A percentile compares a stretch with the other conserved stretches of the same genome.
phyloP scores from a whole-genome alignment of 1,284 basidiomycete genomes.

The Austropuccinia psidii region DNA sequence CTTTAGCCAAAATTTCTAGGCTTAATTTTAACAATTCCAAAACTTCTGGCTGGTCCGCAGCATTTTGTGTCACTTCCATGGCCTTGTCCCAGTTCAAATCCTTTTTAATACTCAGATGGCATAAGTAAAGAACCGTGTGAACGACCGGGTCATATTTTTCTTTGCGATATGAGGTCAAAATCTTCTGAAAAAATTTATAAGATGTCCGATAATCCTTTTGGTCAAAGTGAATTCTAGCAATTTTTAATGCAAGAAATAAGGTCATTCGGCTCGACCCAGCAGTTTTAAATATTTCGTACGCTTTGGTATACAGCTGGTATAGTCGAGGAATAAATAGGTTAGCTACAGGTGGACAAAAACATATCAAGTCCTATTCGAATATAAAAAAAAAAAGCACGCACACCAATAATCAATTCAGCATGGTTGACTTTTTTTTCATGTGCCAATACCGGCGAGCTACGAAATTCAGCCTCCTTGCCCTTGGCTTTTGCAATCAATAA shows the following conservation, averaged over 20 bases:
- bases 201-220: conserved; percentile 73
- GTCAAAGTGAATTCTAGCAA: conserved; percentile 70
- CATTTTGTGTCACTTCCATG: too few species aligned
- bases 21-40: conserved; percentile 1
- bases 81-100: too few species aligned
- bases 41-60: background rate
- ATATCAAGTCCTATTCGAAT: background rate
- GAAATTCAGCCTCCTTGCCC: conserved; percentile 43
- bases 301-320: conserved; percentile 72
- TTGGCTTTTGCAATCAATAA: conserved; percentile 40
- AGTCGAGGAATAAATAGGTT: background rate
- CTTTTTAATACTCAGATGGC: conserved; percentile 58
- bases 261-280: conserved; percentile 59
- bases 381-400: conserved; percentile 44
- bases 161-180: conserved; percentile 69
- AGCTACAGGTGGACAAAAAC: too few species aligned
- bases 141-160: conserved; percentile 70
- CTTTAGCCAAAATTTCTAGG: background rate
- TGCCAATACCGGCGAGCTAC: conserved; percentile 52
- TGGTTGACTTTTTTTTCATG: conserved; percentile 89
- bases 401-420: conserved; percentile 68
- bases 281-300: conserved; percentile 81
- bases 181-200: conserved; percentile 80
- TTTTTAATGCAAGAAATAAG: conserved; percentile 72
- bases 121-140: conserved; percentile 61